A percentile compares a stretch with the other conserved stretches of the same genome.
These are phyloP conservation scores for Tieghemostelium lacteum DNA, from an alignment of 78 protist species.

Conservation along the genomic window DNA sequence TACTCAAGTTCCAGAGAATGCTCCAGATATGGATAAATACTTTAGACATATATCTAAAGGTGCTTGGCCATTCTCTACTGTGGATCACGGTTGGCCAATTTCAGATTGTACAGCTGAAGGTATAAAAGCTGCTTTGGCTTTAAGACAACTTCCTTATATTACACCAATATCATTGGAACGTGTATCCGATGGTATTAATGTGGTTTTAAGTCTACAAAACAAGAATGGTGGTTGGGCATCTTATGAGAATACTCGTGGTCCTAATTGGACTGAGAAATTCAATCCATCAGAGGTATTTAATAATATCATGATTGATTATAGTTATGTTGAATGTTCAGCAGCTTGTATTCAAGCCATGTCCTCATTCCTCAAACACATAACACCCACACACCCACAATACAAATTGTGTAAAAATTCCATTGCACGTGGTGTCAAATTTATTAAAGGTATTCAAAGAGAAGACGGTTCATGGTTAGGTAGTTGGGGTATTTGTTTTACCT, in stretches of 20 bases:
- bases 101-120: constrained; percentile 97
- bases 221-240: constrained; percentile 92
- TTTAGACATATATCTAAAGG: constrained; percentile 91
- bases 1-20: constrained; percentile 86
- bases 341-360: constrained; percentile 86
- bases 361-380: constrained; percentile 71
- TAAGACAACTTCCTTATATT: constrained; percentile 32
- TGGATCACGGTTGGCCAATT: constrained; percentile 94
- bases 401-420: constrained; percentile 65
- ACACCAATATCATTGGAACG: constrained; percentile 74
- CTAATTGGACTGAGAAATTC: constrained; percentile 86
- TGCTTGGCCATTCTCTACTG: constrained; percentile 96
- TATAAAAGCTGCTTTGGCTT: constrained; percentile 78
- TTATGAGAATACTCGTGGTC: constrained; percentile 89
- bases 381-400: constrained; percentile 86
- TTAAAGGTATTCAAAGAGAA: constrained; percentile 78
- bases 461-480: constrained; percentile 93
- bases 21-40: constrained; percentile 48
- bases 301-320: constrained; percentile 95
- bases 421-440: constrained; percentile 52
- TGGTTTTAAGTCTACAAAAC: constrained; percentile 91
- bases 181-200: constrained; percentile 89
- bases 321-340: constrained; percentile 92
- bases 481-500: constrained; percentile 96
- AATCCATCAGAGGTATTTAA: constrained; percentile 94